Percentiles rank a stretch among this genome's conserved stretches.
These are phyloP conservation scores for Aspergillus sclerotioniger DNA, from an alignment of 495 filamentous ascomycete genomes.

Conservation along the genomic window DNA sequence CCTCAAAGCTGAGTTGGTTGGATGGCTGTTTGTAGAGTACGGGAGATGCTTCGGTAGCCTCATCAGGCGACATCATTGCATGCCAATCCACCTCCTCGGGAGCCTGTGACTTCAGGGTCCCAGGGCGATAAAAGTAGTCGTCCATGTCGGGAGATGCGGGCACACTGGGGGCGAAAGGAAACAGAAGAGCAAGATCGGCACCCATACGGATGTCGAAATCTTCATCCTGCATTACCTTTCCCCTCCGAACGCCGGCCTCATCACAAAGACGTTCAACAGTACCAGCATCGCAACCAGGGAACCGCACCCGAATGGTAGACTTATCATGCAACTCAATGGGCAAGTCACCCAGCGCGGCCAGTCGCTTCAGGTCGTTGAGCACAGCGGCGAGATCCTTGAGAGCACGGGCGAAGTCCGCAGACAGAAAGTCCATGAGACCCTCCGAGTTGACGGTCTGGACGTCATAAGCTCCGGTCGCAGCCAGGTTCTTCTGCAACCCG, in stretches of 20 bases:
- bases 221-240: constrained; percentile 74
- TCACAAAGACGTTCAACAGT: constrained; percentile 82
- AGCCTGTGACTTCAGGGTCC: constrained; percentile 22
- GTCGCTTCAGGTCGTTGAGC: constrained; percentile 74
- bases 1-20: constrained; percentile 45
- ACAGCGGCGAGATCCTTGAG: constrained; percentile 78
- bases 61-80: constrained; percentile 54
- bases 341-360: constrained; percentile 76
- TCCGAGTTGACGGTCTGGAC: constrained; percentile 64
- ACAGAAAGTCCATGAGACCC: constrained; percentile 79
- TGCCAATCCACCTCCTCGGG: constrained; percentile 52
- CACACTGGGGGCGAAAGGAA: constrained; percentile 76
- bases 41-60: constrained; percentile 23
- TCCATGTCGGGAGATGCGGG: constrained; percentile 32
- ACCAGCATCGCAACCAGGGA: constrained; percentile 83
- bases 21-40: constrained; percentile 23
- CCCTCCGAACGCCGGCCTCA: constrained; percentile 78
- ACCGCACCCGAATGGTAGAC: constrained; percentile 72
- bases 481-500: constrained; percentile 42
- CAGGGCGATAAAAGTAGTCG: constrained; percentile 34
- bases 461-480: constrained; percentile 29
- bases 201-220: constrained; percentile 64
- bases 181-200: constrained; percentile 70
- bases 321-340: constrained; percentile 67
- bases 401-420: constrained; percentile 83